These are phyloP conservation scores for Scenedesmus sp. DNA, from an alignment of 163 green algal genomes.

Conservation along the genomic window DNA sequence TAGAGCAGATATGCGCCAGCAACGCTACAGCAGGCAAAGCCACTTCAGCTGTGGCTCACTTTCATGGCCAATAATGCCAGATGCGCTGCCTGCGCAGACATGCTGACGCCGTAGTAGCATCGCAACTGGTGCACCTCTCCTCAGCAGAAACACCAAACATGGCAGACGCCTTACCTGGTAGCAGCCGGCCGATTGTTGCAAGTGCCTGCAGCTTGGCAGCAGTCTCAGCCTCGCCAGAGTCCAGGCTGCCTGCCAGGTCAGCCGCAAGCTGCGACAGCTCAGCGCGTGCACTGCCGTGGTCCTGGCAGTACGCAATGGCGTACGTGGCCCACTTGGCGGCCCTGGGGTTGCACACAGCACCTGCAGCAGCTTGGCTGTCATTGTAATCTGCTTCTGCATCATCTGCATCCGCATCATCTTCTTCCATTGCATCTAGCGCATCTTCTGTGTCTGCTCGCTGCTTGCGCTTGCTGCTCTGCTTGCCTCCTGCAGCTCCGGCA, in stretches of 20 bases:
- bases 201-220: conserved; percentile 48
- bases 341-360: conserved; percentile 10
- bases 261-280: conserved; percentile 31
- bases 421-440: background rate
- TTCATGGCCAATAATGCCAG: no score
- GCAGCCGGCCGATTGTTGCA: conserved; percentile 23
- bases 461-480: background rate
- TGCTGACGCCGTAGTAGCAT: background rate
- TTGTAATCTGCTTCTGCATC: background rate
- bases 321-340: conserved; percentile 42
- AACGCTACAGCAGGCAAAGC: no score
- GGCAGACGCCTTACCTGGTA: conserved; percentile 28
- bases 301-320: conserved; percentile 9
- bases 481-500: background rate
- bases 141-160: background rate
- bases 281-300: background rate
- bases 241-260: conserved; percentile 17
- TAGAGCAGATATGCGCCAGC: no score
- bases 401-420: background rate
- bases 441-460: background rate
- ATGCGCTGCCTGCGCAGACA: background rate
- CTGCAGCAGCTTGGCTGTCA: background rate
- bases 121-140: no score
- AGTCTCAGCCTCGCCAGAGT: conserved; percentile 24
- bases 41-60: no score